Evolutionary conservation across 73 alveolate species (phyloP).

Genomic region (Effrenium voratum): DNA sequence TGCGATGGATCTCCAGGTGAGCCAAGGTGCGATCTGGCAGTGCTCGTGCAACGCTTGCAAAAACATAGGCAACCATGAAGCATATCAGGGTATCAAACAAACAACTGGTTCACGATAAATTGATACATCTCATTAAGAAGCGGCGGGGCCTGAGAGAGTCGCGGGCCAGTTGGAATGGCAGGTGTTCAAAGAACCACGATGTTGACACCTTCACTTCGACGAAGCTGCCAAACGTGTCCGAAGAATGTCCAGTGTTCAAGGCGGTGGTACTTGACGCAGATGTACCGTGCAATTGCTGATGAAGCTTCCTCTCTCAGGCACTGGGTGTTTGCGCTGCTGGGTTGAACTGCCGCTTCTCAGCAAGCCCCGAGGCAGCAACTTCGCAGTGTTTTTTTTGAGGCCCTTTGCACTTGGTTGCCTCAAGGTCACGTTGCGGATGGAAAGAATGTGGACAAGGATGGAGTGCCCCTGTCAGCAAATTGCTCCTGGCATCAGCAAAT

Average conservation of each 20-base stretch:
- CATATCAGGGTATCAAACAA: too few species aligned
- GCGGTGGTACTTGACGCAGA: too few species aligned
- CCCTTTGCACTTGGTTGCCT: background rate
- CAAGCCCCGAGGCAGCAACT: background rate
- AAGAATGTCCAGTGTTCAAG: conserved; percentile 72
- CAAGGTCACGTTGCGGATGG: conserved; percentile 65
- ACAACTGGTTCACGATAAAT: too few species aligned
- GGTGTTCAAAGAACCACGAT: conserved; percentile 80
- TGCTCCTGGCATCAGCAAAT: conserved; percentile 84
- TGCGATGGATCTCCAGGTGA: conserved; percentile 28
- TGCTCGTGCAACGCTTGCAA: too few species aligned
- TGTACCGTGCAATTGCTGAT: too few species aligned
- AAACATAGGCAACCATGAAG: too few species aligned
- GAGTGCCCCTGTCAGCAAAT: conserved; percentile 7
- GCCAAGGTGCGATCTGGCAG: conserved; percentile 21
- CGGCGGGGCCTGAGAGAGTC: too few species aligned
- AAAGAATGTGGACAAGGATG: conserved; percentile 69
- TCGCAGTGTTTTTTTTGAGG: background rate
- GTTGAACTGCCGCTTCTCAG: conserved; percentile 71
- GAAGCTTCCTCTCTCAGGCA: background rate
- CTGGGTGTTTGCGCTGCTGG: conserved; percentile 87
- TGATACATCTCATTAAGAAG: too few species aligned
- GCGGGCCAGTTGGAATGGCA: background rate
- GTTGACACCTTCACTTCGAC: background rate
- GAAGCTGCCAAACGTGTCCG: conserved; percentile 48